Percentiles rank a stretch among this genome's conserved stretches.
Evolutionary conservation across 441 rosid genomes (phyloP).

Genomic region (Adansonia rubrostipa): DNA sequence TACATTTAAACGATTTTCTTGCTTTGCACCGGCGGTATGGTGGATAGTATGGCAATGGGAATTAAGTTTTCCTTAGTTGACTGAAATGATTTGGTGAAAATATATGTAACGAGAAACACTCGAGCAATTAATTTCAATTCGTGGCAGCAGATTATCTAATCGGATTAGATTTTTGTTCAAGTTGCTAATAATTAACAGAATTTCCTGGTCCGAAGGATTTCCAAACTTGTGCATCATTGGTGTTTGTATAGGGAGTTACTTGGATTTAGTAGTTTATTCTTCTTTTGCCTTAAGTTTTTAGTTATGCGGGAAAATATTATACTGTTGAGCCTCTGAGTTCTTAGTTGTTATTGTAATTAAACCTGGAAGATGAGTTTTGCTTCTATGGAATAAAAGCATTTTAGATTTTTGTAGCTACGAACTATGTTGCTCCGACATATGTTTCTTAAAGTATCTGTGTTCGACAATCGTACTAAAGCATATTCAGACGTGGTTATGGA

Average conservation of each 20-base stretch:
- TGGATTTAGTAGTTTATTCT: too few relatives aligned
- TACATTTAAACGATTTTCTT: neutral
- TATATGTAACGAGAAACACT: neutral
- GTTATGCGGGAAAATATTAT: too few relatives aligned
- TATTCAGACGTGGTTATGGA: too few relatives aligned
- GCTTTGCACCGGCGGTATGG: neutral
- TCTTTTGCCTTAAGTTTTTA: too few relatives aligned
- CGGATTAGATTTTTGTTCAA: neutral
- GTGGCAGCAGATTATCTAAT: too few relatives aligned
- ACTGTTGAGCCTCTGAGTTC: neutral
- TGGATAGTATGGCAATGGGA: neutral
- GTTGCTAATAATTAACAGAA: neutral
- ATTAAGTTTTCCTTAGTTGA: neutral
- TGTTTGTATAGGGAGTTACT: too few relatives aligned
- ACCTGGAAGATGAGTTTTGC: neutral
- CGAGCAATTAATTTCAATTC: too few relatives aligned
- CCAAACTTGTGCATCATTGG: too few relatives aligned
- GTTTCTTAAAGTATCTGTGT: too few relatives aligned
- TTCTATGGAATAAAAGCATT: neutral
- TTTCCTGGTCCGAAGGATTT: neutral
- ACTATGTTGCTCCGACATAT: too few relatives aligned
- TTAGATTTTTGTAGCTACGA: neutral
- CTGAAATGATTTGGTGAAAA: neutral
- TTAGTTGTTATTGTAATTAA: neutral
- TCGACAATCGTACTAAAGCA: too few relatives aligned